Percentiles rank a stretch among this genome's conserved stretches.
These are phyloP conservation scores for Phaeophleospora eucalypticola DNA, from an alignment of 2,329 filamentous ascomycete species.

Conservation along the genomic window DNA sequence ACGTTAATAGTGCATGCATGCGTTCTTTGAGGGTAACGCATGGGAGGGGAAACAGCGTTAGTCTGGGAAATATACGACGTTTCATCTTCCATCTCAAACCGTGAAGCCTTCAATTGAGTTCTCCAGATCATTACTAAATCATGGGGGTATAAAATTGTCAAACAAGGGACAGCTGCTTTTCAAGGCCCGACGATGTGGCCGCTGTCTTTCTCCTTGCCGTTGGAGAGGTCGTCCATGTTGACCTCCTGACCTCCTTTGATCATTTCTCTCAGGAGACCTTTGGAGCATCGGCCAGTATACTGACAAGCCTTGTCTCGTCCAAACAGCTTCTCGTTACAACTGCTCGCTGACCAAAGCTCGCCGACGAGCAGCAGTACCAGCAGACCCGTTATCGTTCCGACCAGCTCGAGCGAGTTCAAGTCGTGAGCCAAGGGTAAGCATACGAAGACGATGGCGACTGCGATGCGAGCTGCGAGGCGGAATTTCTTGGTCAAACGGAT, in stretches of 20 bases:
- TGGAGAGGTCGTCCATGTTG: constrained; percentile 15
- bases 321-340: constrained; percentile 17
- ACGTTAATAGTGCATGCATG: no score
- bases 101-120: no score
- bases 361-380: constrained; percentile 33
- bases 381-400: constrained; percentile 39
- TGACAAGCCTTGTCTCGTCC: constrained; percentile 16
- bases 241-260: constrained; percentile 17
- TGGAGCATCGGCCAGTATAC: constrained; percentile 39
- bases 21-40: no score
- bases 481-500: constrained; percentile 49
- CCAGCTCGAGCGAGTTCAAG: constrained; percentile 36
- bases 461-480: constrained; percentile 51
- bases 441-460: constrained; percentile 51
- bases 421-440: constrained; percentile 48
- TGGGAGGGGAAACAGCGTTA: no score
- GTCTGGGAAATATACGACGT: no score
- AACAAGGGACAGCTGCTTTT: no score
- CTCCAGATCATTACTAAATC: no score
- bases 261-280: constrained; percentile 27
- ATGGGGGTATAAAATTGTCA: no score
- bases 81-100: no score
- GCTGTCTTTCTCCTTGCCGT: constrained; percentile 15
- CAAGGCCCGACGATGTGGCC: constrained; percentile 16
- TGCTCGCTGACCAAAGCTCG: constrained; percentile 32